Evolutionary conservation across 352 stramenopile species (phyloP).

Genomic region (Plasmopara viticola): DNA sequence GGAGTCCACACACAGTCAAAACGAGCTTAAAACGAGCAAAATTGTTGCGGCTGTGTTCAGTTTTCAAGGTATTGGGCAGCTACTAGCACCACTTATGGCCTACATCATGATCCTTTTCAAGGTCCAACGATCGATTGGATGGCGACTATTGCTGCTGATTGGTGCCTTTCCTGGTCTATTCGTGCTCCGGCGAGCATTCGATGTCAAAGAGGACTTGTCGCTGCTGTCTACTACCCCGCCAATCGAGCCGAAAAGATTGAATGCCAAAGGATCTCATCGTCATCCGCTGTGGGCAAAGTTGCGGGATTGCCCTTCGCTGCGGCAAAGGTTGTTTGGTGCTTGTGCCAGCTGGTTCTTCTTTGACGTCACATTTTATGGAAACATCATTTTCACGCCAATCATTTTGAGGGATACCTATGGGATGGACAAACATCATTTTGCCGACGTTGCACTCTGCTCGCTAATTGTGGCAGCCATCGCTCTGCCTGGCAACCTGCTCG

Average conservation of each 20-base stretch:
- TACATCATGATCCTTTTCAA: conserved; percentile 51
- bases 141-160: conserved; percentile 47
- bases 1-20: conserved; percentile 32
- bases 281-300: conserved; percentile 33
- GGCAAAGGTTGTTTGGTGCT: conserved; percentile 66
- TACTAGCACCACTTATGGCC: conserved; percentile 50
- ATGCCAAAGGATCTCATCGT: conserved; percentile 14
- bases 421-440: conserved; percentile 48
- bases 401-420: conserved; percentile 70
- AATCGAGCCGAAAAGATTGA: conserved; percentile 11
- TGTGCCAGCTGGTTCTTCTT: conserved; percentile 89
- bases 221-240: conserved; percentile 9
- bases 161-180: conserved; percentile 54
- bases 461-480: conserved; percentile 64
- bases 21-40: conserved; percentile 54
- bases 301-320: conserved; percentile 24
- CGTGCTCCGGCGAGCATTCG: conserved; percentile 46
- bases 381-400: conserved; percentile 83
- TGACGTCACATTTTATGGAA: conserved; percentile 88
- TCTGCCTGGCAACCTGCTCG: conserved; percentile 65
- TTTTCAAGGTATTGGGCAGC: conserved; percentile 56
- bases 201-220: conserved; percentile 32
- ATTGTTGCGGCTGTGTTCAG: conserved; percentile 59
- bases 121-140: conserved; percentile 29
- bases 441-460: conserved; percentile 54